Evolutionary conservation across 805 yeast genomes (phyloP).

Genomic region (Candida hungchunana): DNA sequence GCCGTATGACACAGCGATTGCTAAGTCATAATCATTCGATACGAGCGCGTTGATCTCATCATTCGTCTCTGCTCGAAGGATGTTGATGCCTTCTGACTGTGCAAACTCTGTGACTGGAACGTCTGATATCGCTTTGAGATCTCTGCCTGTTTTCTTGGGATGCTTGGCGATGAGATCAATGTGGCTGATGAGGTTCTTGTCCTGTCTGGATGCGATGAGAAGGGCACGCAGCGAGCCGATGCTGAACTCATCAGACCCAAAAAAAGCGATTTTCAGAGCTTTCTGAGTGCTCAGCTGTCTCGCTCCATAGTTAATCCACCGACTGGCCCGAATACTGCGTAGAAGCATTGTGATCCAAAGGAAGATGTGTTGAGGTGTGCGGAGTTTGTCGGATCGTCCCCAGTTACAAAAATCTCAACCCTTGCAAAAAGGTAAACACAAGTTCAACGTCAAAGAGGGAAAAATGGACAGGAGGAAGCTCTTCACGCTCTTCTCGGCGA

Average conservation of each 20-base stretch:
- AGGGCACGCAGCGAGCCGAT: conserved; percentile 44
- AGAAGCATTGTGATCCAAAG: not conserved
- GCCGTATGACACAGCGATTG: conserved; percentile 93
- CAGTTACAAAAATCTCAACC: too few species aligned
- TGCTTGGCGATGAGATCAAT: conserved; percentile 62
- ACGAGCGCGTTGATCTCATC: conserved; percentile 33
- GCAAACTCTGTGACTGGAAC: conserved; percentile 51
- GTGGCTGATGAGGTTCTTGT: conserved; percentile 23
- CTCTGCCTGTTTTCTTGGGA: conserved; percentile 63
- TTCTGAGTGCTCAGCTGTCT: not conserved
- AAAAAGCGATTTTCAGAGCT: conserved; percentile 47
- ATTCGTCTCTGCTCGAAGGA: conserved; percentile 49
- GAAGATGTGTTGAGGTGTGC: too few species aligned
- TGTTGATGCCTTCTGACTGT: conserved; percentile 27
- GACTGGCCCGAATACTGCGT: not conserved
- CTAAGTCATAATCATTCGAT: conserved; percentile 45
- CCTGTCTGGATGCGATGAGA: conserved; percentile 22
- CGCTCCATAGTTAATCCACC: too few species aligned
- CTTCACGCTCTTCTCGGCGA: conserved; percentile 18
- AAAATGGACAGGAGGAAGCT: conserved; percentile 9
- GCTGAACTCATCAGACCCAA: conserved; percentile 77
- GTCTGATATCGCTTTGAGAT: conserved; percentile 40
- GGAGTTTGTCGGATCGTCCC: too few species aligned
- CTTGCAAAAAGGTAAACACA: not conserved
- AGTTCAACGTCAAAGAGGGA: not conserved